Conservation (phyloP, 208 protist genomes). For the Porcisia hertigi region DNA sequence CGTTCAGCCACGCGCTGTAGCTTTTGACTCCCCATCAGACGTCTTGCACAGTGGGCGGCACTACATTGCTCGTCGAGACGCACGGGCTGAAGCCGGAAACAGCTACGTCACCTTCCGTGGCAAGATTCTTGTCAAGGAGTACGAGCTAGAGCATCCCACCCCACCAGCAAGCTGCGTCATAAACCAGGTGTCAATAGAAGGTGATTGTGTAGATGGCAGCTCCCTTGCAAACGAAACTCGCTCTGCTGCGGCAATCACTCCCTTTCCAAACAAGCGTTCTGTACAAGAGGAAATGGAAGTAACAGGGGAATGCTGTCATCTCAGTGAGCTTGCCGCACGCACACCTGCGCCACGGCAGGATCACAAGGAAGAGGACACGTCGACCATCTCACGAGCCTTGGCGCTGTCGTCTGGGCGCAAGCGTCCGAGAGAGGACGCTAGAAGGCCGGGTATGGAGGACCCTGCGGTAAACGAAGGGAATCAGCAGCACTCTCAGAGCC, state of each 20-base stretch:
- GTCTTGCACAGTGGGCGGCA: constrained; percentile 72
- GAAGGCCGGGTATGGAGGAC: not conserved
- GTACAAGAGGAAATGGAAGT: not conserved
- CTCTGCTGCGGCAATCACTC: constrained; percentile 10
- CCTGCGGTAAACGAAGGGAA: not conserved
- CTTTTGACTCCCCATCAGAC: constrained; percentile 83
- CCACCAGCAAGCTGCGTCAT: constrained; percentile 13
- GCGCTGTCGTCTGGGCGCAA: constrained; percentile 27
- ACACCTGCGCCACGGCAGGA: not conserved
- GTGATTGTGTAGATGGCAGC: not conserved
- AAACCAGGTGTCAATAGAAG: not conserved
- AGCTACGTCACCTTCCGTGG: constrained; percentile 78
- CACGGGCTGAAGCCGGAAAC: constrained; percentile 30
- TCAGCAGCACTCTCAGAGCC: not conserved
- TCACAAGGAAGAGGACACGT: constrained; percentile 1
- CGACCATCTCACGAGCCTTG: constrained; percentile 25
- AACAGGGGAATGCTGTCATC: constrained; percentile 10
- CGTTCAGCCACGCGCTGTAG: constrained; percentile 71
- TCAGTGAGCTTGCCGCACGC: not conserved
- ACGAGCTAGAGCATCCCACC: constrained; percentile 55
- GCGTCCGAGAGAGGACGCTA: constrained; percentile 26
- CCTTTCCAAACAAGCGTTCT: constrained; percentile 10
- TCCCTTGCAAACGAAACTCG: not conserved
- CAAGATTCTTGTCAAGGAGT: constrained; percentile 84
- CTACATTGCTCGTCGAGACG: constrained; percentile 80